phyloP scores from a whole-genome alignment of 139 green algal genomes.

The Pleodorina starrii region DNA sequence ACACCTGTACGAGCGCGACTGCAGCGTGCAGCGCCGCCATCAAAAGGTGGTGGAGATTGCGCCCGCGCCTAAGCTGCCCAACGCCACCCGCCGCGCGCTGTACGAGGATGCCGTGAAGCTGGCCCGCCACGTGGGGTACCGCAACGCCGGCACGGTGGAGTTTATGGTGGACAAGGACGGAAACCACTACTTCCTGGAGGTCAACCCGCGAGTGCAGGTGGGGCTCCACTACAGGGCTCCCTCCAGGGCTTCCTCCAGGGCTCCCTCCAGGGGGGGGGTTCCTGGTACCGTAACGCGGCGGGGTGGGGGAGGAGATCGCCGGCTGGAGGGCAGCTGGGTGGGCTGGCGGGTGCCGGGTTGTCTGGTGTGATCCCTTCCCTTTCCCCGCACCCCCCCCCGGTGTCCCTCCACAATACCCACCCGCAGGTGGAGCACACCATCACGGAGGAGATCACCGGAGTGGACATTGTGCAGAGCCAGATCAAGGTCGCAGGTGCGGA shows the following conservation, averaged over 20 bases:
- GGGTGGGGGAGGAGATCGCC: not conserved
- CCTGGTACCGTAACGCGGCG: no score
- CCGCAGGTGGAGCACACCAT: slow-evolving; percentile 97
- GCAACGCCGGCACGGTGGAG: slow-evolving; percentile 96
- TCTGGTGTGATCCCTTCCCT: not conserved
- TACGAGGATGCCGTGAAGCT: slow-evolving; percentile 86
- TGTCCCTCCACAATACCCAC: not conserved
- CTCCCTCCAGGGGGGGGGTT: not conserved
- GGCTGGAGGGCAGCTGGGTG: not conserved
- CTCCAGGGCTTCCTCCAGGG: no score
- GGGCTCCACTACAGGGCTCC: no score
- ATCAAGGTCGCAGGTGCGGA: slow-evolving; percentile 85
- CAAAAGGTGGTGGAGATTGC: slow-evolving; percentile 96
- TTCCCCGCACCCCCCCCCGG: not conserved
- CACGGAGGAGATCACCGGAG: slow-evolving; percentile 96
- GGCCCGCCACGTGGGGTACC: slow-evolving; percentile 83
- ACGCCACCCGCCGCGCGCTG: slow-evolving; percentile 64
- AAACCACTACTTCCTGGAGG: slow-evolving; percentile 97
- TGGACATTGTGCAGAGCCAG: slow-evolving; percentile 95
- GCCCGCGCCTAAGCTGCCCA: slow-evolving; percentile 77
- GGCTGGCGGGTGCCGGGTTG: not conserved
- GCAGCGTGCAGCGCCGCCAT: slow-evolving; percentile 97
- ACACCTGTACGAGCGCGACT: slow-evolving; percentile 97
- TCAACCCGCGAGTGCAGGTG: slow-evolving; percentile 96
- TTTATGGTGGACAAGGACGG: slow-evolving; percentile 97